phyloP scores from a whole-genome alignment of 2,329 filamentous ascomycete genomes.

The Colletotrichum sp. region DNA sequence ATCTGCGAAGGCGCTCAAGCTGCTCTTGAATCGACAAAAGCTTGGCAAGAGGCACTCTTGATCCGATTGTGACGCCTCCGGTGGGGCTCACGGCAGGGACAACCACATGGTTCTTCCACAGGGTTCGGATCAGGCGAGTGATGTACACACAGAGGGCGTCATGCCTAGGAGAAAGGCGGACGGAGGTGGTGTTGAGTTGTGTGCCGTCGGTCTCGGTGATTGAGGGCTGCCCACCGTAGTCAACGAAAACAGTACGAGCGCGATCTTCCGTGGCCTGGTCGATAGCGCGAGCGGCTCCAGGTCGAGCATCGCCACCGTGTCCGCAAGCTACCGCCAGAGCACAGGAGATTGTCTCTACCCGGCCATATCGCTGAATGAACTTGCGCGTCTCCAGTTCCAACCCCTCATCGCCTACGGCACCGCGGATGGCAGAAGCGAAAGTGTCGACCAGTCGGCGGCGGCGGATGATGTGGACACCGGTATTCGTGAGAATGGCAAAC shows the following conservation, averaged over 20 bases:
- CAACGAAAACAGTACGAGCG: conserved; percentile 87
- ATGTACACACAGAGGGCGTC: conserved; percentile 89
- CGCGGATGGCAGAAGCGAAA: conserved; percentile 82
- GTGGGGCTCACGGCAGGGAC: conserved; percentile 54
- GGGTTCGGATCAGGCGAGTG: conserved; percentile 81
- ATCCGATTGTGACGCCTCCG: conserved; percentile 67
- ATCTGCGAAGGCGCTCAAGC: conserved; percentile 78
- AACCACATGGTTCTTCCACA: conserved; percentile 86
- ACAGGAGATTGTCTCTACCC: conserved; percentile 87
- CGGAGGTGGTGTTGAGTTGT: conserved; percentile 77
- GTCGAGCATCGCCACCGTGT: conserved; percentile 77
- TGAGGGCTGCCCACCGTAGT: conserved; percentile 87
- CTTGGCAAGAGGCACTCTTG: conserved; percentile 71
- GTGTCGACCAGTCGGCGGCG: conserved; percentile 88
- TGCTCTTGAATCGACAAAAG: conserved; percentile 80
- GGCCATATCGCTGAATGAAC: conserved; percentile 86
- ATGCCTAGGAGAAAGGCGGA: conserved; percentile 87
- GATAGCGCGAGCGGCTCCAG: conserved; percentile 76
- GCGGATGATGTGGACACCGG: conserved; percentile 85
- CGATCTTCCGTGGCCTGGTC: conserved; percentile 87
- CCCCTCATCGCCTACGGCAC: conserved; percentile 76
- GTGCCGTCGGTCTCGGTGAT: conserved; percentile 79
- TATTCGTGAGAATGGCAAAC: conserved; percentile 90
- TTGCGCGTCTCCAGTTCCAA: conserved; percentile 82
- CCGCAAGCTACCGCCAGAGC: conserved; percentile 94